These are phyloP conservation scores for Fusarium sublunatum DNA, from an alignment of 2,329 filamentous ascomycete genomes.

Conservation along the genomic window DNA sequence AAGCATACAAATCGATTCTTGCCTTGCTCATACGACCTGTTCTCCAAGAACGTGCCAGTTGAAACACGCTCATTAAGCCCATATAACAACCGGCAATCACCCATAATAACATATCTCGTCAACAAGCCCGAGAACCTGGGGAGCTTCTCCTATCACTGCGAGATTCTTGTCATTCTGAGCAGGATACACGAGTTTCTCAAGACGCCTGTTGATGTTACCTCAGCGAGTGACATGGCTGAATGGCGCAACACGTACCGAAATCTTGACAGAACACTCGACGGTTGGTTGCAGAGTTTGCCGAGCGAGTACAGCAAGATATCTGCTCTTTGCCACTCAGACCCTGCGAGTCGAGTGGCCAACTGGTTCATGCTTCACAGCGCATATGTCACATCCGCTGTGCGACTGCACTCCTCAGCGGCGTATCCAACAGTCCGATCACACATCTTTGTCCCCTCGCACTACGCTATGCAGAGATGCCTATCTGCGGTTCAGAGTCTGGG, in stretches of 20 bases:
- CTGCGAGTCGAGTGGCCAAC: constrained; percentile 58
- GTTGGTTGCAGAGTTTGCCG: constrained; percentile 57
- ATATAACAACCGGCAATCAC: constrained; percentile 42
- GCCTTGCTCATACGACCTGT: constrained; percentile 58
- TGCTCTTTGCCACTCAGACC: constrained; percentile 58
- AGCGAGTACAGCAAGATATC: constrained; percentile 60
- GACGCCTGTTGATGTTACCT: constrained; percentile 54
- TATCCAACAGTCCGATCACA: constrained; percentile 56
- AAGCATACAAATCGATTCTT: constrained; percentile 54
- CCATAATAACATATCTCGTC: constrained; percentile 45
- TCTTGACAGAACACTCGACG: constrained; percentile 54
- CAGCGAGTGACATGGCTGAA: constrained; percentile 52
- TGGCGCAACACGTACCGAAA: constrained; percentile 57
- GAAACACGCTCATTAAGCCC: constrained; percentile 52
- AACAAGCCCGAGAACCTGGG: constrained; percentile 57
- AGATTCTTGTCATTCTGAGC: constrained; percentile 57
- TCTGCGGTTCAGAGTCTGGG: constrained; percentile 58
- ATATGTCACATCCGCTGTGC: constrained; percentile 57
- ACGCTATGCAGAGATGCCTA: constrained; percentile 58
- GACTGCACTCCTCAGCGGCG: constrained; percentile 58
- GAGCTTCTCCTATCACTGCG: constrained; percentile 59
- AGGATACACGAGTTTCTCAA: constrained; percentile 58
- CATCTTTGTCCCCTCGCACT: constrained; percentile 57
- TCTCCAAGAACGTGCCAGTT: constrained; percentile 57
- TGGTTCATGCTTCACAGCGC: constrained; percentile 61